Percentiles rank a stretch among this genome's conserved stretches.
These are phyloP conservation scores for Syncephalastrum monosporum DNA, from an alignment of 371 early-diverging fungal species.

Conservation along the genomic window DNA sequence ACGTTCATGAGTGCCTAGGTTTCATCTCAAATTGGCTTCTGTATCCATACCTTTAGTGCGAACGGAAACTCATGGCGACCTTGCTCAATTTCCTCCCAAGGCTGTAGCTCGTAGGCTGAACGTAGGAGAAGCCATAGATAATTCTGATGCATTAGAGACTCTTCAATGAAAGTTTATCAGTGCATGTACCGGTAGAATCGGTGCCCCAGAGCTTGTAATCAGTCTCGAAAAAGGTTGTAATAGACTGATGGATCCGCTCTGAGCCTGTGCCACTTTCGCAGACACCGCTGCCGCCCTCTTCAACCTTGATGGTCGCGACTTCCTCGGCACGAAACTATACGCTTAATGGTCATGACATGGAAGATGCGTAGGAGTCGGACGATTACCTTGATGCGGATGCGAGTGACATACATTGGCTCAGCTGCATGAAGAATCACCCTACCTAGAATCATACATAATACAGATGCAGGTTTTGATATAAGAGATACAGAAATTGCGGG, in stretches of 20 bases:
- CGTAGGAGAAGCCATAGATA: background rate
- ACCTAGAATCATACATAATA: slow-evolving; percentile 15
- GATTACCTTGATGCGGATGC: slow-evolving; percentile 39
- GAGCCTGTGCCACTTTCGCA: no score
- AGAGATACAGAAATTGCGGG: no score
- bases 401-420: slow-evolving; percentile 30
- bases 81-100: slow-evolving; percentile 29
- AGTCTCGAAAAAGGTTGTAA: slow-evolving; percentile 23
- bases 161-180: background rate
- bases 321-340: slow-evolving; percentile 48
- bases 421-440: slow-evolving; percentile 28
- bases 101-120: background rate
- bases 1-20: background rate
- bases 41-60: slow-evolving; percentile 42
- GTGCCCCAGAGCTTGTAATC: slow-evolving; percentile 31
- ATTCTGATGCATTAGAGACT: background rate
- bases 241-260: slow-evolving; percentile 13
- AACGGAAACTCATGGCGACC: slow-evolving; percentile 41
- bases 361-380: background rate
- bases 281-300: slow-evolving; percentile 12
- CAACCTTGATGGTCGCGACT: slow-evolving; percentile 27
- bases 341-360: background rate
- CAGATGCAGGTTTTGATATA: no score
- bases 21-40: no score
- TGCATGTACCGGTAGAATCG: slow-evolving; percentile 23